Evolutionary conservation across 208 protist genomes (phyloP).

Genomic region (Porcisia deanei): DNA sequence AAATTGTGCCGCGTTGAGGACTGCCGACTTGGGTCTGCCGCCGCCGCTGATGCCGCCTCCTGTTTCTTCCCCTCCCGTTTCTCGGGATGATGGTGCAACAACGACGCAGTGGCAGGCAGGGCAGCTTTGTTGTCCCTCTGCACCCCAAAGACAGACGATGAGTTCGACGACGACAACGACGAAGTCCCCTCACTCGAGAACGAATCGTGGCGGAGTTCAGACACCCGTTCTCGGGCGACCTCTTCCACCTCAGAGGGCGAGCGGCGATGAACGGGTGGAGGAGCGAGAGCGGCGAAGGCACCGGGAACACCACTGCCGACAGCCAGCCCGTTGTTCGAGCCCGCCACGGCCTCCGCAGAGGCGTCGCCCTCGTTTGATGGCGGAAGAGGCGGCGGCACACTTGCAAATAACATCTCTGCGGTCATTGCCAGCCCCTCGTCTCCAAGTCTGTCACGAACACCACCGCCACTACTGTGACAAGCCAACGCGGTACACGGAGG

Average conservation of each 20-base stretch:
- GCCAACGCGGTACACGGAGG: slow-evolving; percentile 5
- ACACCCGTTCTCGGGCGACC: not conserved
- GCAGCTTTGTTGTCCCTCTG: not conserved
- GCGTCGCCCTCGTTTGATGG: slow-evolving; percentile 8
- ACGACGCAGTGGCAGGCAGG: not conserved
- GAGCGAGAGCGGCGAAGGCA: not conserved
- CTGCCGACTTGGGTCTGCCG: not conserved
- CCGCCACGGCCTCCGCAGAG: not conserved
- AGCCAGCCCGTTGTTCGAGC: not conserved
- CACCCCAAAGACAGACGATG: not conserved
- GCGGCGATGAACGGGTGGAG: not conserved
- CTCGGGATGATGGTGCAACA: not conserved
- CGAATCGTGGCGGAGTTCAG: not conserved
- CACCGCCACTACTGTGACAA: not conserved
- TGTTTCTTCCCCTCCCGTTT: not conserved
- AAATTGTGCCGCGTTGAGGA: not conserved
- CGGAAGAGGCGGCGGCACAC: slow-evolving; percentile 25
- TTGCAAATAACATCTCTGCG: slow-evolving; percentile 1
- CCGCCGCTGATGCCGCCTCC: not conserved
- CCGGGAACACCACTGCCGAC: not conserved
- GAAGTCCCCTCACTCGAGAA: not conserved
- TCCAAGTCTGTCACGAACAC: not conserved
- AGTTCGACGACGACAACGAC: not conserved
- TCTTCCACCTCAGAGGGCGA: slow-evolving; percentile 10
- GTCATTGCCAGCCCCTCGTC: not conserved